phyloP scores from a whole-genome alignment of 2,329 filamentous ascomycete genomes.

The Cercospora zeina region DNA sequence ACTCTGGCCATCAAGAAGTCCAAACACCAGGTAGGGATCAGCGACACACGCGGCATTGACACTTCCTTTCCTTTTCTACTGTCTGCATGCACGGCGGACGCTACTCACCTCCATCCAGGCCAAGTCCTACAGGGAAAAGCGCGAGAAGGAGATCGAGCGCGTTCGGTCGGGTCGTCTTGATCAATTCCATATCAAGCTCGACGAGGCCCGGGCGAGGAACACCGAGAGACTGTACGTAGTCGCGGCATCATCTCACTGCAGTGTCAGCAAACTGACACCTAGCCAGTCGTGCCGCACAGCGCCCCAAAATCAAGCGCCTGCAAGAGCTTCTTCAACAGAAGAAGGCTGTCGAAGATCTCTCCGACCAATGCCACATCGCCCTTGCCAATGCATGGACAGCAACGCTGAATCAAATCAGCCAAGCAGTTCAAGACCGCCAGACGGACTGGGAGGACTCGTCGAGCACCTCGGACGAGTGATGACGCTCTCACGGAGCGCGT shows the following conservation, averaged over 20 bases:
- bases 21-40: constrained; percentile 16
- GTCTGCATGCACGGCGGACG: background rate
- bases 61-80: background rate
- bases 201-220: constrained; percentile 12
- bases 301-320: constrained; percentile 31
- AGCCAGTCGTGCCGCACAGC: constrained; percentile 12
- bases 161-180: constrained; percentile 16
- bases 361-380: constrained; percentile 19
- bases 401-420: constrained; percentile 26
- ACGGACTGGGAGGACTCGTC: constrained; percentile 11
- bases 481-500: too few relatives aligned
- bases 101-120: constrained; percentile 12
- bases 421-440: constrained; percentile 27
- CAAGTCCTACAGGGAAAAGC: constrained; percentile 15
- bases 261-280: background rate
- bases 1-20: constrained; percentile 14
- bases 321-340: constrained; percentile 28
- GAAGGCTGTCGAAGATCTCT: constrained; percentile 23
- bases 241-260: background rate
- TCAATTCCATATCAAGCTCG: constrained; percentile 19
- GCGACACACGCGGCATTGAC: background rate
- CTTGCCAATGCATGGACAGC: constrained; percentile 22
- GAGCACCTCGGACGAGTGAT: background rate
- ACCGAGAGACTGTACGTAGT: constrained; percentile 19
- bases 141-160: constrained; percentile 24